These are phyloP conservation scores for Arachis stenosperma DNA, from an alignment of 306 rosid species.

Conservation along the genomic window DNA sequence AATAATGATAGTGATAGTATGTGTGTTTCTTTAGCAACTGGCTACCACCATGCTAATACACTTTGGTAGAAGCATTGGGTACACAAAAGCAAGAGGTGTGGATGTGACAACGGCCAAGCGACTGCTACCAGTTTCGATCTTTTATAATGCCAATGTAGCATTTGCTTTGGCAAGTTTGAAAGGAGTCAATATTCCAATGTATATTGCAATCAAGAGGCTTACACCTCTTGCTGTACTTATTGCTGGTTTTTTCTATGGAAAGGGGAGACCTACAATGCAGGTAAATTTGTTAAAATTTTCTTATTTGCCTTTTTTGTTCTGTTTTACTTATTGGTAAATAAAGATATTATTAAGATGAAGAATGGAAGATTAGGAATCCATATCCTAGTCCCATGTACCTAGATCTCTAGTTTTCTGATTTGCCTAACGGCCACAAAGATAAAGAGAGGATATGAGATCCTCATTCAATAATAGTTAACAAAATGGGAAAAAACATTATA, in stretches of 20 bases:
- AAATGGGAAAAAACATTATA: too few species aligned
- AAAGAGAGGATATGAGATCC: neutral
- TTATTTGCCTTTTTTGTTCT: constrained; percentile 16
- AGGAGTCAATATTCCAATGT: constrained; percentile 98
- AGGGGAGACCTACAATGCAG: constrained; percentile 78
- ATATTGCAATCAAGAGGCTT: constrained; percentile 95
- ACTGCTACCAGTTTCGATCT: constrained; percentile 76
- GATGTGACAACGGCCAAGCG: constrained; percentile 75
- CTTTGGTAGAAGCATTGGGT: constrained; percentile 70
- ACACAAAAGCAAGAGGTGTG: constrained; percentile 64
- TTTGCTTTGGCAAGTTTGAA: constrained; percentile 97
- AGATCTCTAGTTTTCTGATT: neutral
- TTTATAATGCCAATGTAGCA: constrained; percentile 94
- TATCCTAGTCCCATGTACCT: neutral
- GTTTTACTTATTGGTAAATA: neutral
- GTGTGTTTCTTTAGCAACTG: constrained; percentile 65
- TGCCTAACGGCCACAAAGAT: neutral
- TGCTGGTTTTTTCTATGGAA: constrained; percentile 75
- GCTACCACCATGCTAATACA: constrained; percentile 76
- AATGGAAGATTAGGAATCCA: neutral
- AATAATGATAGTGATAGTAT: neutral
- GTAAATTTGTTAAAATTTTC: constrained; percentile 1
- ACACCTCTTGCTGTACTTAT: constrained; percentile 94
- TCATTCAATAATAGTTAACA: too few species aligned
- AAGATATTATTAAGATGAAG: neutral